A percentile compares a stretch with the other conserved stretches of the same genome.
These are phyloP conservation scores for Clitoria ternatea DNA, from an alignment of 306 rosid genomes.

Conservation along the genomic window DNA sequence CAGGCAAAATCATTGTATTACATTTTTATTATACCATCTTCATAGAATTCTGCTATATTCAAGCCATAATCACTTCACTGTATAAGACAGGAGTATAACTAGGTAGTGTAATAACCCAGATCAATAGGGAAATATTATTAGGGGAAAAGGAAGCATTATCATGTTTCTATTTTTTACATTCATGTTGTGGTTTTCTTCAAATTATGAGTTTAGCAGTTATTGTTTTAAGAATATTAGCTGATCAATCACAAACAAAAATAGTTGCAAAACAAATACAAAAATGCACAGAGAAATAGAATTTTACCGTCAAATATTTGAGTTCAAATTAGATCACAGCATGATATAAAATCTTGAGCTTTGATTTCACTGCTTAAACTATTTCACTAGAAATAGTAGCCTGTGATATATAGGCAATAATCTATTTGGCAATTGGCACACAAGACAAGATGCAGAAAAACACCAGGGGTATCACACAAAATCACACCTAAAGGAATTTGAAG, in stretches of 20 bases:
- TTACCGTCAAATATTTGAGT: background rate
- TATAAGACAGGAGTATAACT: background rate
- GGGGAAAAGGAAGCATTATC: background rate
- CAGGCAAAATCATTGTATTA: background rate
- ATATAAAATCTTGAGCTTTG: constrained; percentile 1
- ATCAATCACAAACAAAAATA: background rate
- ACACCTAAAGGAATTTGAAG: background rate
- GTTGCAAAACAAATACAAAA: background rate
- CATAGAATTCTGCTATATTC: background rate
- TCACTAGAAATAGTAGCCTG: background rate
- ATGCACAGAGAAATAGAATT: background rate
- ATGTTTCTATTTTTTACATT: background rate
- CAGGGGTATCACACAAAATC: background rate
- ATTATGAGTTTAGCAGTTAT: background rate
- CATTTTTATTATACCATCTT: background rate
- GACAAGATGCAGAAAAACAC: background rate
- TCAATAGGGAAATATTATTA: background rate
- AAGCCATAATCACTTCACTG: background rate
- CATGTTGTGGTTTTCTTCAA: background rate
- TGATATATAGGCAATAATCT: background rate
- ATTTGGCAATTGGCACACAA: background rate
- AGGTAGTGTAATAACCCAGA: background rate
- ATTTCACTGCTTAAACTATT: background rate
- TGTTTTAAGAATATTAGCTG: background rate
- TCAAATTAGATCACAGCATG: background rate